These are phyloP conservation scores for Nadsonia starkeyi-henricii DNA, from an alignment of 1,139 yeast genomes.

Conservation along the genomic window DNA sequence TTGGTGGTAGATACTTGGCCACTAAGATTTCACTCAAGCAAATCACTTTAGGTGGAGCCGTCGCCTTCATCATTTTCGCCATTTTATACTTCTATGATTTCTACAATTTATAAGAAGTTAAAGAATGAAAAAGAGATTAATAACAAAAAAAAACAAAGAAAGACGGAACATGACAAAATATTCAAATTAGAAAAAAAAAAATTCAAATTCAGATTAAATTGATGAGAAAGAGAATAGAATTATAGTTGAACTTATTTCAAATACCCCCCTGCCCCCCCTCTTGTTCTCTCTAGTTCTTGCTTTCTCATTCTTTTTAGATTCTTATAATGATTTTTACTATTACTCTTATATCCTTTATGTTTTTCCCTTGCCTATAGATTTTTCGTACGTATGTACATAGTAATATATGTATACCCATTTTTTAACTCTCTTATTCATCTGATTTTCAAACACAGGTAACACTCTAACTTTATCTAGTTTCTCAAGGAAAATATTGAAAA, in stretches of 20 bases:
- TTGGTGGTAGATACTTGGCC: constrained; percentile 87
- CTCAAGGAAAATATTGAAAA: no score
- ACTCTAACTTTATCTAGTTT: no score
- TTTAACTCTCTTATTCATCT: no score
- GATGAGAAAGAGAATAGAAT: no score
- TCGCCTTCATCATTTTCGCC: constrained; percentile 73
- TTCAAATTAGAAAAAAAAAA: neutral
- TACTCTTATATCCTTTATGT: no score
- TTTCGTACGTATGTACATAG: no score
- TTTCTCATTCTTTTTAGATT: no score
- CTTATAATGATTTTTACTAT: no score
- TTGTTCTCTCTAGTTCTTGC: neutral
- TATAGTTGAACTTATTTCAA: no score
- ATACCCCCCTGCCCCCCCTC: constrained; percentile 1
- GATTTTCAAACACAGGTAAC: no score
- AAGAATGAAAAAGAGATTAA: neutral
- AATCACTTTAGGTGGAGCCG: constrained; percentile 82
- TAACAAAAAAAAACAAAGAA: neutral
- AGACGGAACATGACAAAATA: neutral
- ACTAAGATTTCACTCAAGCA: constrained; percentile 81
- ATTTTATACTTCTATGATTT: constrained; percentile 56
- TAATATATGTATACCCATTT: no score
- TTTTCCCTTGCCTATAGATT: no score
- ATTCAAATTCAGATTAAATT: neutral
- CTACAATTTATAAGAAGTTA: neutral